Evolutionary conservation across 202 grass and related monocot genomes (phyloP), one percentile per base, ranked within the genome.

Genomic region (Zizania palustris): DNA sequence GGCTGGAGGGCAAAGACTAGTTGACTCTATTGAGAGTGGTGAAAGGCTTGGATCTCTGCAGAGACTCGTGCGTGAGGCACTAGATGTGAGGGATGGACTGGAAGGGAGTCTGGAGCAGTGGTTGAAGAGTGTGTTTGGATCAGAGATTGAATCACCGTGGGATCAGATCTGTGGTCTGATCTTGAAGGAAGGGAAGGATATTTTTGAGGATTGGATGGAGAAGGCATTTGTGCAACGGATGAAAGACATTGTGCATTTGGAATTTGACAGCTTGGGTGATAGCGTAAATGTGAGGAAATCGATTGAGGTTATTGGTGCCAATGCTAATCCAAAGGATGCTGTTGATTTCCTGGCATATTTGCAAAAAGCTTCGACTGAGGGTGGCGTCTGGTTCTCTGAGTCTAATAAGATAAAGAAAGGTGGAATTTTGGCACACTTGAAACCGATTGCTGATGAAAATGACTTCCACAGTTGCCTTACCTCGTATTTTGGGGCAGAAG

Each of bases 141-240:
- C 89, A 1, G 96, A 99, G 51, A 91, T 87, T 79, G 90, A 99
- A 77, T 99, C 92, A 13, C 89, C 96, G 43, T 99, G 96, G 96
- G 83, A 96, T 79, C 91, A 96, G 83, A 99, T 99, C 70, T 65
- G 92, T 39, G 90, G 92, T 5, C 72, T 93, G 44, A 91, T 96
- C 67, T 75, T 99, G 83, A 99, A 96, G 80, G 85, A 89, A 39
- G 78, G 60, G 40, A 99, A 96, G 64, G 96, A 96, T 75, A 83
- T 96, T 85, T 93, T 99, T 56, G 96, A 99, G 74, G 81, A 89
- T 71, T 83, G 83, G 78, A 83, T 99, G 87, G 96, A 99, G 79
- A 85, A 85, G 60, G 87, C 92, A 79, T 92, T 99, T 78, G 72
- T 96, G 64, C 77, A 43, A 42, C 87, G 79, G 67, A 96, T 99